Base-by-base conservation (phyloP, 169 alveolate species). In the Cryptosporidium tyzzeri region DNA sequence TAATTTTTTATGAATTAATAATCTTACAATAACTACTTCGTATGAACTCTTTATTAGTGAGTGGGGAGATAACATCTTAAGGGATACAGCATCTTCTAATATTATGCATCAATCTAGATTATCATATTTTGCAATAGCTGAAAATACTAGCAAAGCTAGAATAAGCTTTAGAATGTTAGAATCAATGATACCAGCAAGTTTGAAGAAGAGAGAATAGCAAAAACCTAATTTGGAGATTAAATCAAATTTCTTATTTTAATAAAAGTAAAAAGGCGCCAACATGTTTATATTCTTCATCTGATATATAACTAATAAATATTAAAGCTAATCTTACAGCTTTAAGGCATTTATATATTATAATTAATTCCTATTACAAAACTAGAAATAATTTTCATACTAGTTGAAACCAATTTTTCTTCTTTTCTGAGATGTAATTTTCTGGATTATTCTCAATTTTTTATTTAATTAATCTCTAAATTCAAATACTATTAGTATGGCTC, bases 61-160 rank as follows among this genome's bases (percentile, higher is more conserved):
- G 80, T 96, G 98, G 98, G 94, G 94, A 39, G 87, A 94, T 41
- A 96, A 95, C 85, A 97, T 97, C 68, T 97, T 95, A 91, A 93
- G 99, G 37, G 98, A 96, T 80, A 96, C 98, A 4, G 86, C 94
- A 55, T 96, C 98, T 53, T 96, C 98, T 0, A 98, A 96, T 74
- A 94, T 96, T 18, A 98, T 97, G 18, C 98, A 96, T 85, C 96
- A 95, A 75, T 94, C 98, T 41, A 93, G 98, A 26, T 75, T 96
- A 71, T 96, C 98, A n/a, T 96, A 95, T 87, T 95, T 96, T 92
- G 94, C 98, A 1, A 93, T 96, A 26, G 98, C 93, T 45, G 98
- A 96, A 92, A 96, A 96, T 73, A 97, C 94, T 59, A 93, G 97
- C 70, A 84, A 94, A 35, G 93, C 96, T 53, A 92, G 98, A 33